A percentile compares a stretch with the other conserved stretches of the same genome.
Conservation (phyloP, 148 eudicot genomes). For the Linanthus parryae region DNA sequence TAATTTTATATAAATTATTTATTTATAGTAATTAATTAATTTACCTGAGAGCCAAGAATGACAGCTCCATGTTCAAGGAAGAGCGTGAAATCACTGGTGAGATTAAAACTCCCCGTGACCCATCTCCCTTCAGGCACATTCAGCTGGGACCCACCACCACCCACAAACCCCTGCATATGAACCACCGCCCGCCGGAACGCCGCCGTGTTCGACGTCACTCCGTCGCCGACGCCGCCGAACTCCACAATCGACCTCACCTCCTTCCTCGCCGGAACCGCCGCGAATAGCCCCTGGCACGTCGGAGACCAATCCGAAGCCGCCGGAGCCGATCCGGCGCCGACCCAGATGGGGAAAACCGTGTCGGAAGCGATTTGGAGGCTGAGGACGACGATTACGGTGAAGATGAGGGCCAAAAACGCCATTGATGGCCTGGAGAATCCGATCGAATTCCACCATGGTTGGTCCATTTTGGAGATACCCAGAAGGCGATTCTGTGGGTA, state of each 20-base stretch:
- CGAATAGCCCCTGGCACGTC: slow-evolving; percentile 42
- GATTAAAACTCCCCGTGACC: slow-evolving; percentile 89
- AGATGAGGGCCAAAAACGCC: slow-evolving; percentile 30
- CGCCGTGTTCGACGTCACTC: slow-evolving; percentile 65
- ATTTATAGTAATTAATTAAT: not conserved
- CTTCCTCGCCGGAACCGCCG: slow-evolving; percentile 34
- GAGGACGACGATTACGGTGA: slow-evolving; percentile 29
- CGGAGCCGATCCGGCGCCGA: not conserved
- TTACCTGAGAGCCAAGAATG: slow-evolving; percentile 87
- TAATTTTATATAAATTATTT: not conserved
- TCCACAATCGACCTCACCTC: slow-evolving; percentile 51
- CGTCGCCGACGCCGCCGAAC: slow-evolving; percentile 93
- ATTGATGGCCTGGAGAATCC: slow-evolving; percentile 40
- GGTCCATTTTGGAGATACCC: too few species aligned
- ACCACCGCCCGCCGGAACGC: slow-evolving; percentile 72
- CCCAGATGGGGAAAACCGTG: slow-evolving; percentile 15
- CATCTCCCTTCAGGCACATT: slow-evolving; percentile 81
- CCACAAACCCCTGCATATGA: slow-evolving; percentile 35
- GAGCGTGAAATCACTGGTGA: slow-evolving; percentile 86
- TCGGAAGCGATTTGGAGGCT: slow-evolving; percentile 34
- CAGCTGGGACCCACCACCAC: slow-evolving; percentile 62
- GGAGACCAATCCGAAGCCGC: not conserved
- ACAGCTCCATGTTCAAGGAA: slow-evolving; percentile 83
- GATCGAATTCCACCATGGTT: too few species aligned
- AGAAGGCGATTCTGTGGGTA: too few species aligned